phyloP scores from a whole-genome alignment of 2,329 filamentous ascomycete species.

The Aureobasidium sp. region DNA sequence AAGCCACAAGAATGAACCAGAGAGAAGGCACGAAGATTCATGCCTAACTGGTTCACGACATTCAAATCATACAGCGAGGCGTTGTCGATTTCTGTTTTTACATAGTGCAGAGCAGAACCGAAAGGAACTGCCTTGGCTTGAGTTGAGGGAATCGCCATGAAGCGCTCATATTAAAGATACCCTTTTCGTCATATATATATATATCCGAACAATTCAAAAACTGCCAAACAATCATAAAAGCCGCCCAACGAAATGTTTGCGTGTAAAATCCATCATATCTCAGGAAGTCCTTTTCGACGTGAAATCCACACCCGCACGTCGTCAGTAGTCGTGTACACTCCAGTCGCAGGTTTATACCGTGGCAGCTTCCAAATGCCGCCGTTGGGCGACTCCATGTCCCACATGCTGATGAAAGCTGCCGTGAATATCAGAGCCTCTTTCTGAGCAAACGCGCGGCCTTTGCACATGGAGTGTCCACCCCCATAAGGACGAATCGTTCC shows the following conservation, averaged over 20 bases:
- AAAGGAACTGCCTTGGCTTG: neutral
- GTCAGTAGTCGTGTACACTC: constrained; percentile 44
- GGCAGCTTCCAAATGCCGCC: constrained; percentile 47
- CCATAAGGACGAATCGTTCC: constrained; percentile 42
- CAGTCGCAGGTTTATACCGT: constrained; percentile 40
- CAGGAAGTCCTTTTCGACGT: constrained; percentile 14
- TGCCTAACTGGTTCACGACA: neutral
- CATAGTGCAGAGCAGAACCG: neutral
- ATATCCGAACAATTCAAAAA: neutral
- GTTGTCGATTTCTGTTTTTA: constrained; percentile 11
- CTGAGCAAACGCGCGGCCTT: constrained; percentile 46
- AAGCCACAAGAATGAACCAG: neutral
- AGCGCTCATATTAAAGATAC: neutral
- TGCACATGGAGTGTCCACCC: constrained; percentile 43
- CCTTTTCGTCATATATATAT: neutral
- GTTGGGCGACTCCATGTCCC: constrained; percentile 47
- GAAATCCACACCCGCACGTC: constrained; percentile 51
- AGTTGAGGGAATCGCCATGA: neutral
- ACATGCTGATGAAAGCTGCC: constrained; percentile 48
- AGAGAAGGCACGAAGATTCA: neutral
- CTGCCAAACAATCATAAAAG: neutral
- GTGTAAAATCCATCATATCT: no score
- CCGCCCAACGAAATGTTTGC: no score
- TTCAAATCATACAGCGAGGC: constrained; percentile 12
- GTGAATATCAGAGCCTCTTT: constrained; percentile 45